A percentile compares a stretch with the other conserved stretches of the same genome.
phyloP scores from a whole-genome alignment of 2,329 filamentous ascomycete genomes.

The Byssochlamys sp. region DNA sequence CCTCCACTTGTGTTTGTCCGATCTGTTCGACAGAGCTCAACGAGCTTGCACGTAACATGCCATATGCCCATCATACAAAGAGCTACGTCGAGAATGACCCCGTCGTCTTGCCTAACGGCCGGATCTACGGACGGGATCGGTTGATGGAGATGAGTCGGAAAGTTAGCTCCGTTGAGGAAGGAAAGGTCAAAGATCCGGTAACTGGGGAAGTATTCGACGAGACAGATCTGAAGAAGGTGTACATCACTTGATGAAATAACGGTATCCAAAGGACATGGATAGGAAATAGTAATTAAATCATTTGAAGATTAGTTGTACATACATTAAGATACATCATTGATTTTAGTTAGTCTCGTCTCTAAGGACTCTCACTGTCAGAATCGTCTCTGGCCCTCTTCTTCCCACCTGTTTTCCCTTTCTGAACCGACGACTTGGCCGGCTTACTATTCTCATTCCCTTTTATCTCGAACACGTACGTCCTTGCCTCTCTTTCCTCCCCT shows the following conservation, averaged over 20 bases:
- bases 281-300: not conserved
- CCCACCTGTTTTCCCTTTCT: constrained; percentile 18
- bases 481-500: constrained; percentile 38
- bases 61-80: constrained; percentile 90
- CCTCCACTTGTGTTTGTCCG: constrained; percentile 72
- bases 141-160: constrained; percentile 71
- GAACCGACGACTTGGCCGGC: not conserved
- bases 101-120: constrained; percentile 74
- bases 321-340: not conserved
- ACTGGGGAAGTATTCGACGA: constrained; percentile 59
- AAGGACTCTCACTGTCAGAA: constrained; percentile 26
- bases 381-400: constrained; percentile 24
- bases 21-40: constrained; percentile 96
- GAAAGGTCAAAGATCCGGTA: constrained; percentile 66
- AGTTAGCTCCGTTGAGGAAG: constrained; percentile 53
- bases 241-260: constrained; percentile 55
- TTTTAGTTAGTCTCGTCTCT: not conserved
- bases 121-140: constrained; percentile 69
- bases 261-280: not conserved
- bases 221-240: constrained; percentile 71
- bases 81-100: constrained; percentile 84
- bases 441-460: constrained; percentile 16
- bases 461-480: constrained; percentile 38
- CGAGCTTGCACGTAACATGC: constrained; percentile 74
- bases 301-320: not conserved